Evolutionary conservation across 2,329 filamentous ascomycete species (phyloP), one percentile per base, ranked within the genome.

Genomic region (Albifimbria verrucaria): DNA sequence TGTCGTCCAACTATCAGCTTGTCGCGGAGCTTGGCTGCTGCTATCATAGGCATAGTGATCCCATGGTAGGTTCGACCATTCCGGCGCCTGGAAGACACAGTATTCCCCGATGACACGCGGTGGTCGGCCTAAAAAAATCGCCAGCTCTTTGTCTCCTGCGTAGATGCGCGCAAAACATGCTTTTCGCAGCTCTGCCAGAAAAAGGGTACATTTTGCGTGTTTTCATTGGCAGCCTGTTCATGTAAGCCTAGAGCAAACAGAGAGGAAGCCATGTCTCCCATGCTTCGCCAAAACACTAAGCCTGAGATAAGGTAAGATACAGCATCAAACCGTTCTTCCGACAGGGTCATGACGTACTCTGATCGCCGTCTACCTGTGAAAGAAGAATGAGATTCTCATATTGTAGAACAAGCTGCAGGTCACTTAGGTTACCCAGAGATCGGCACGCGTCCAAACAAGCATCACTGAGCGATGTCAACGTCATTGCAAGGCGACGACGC

Each of bases 91-190:
- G 11, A 76, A 66, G 3, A 64, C 63, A 57, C 75, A 77, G 52
- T 71, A 77, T 39, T 69, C 67, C 36, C 70, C 65, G n/a, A 68
- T 68, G 39, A 79, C 72, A 2, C 76, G 67, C 3, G 76, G 75
- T 4, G 77, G 77, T 2, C 77, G 68, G 4, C 77, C 77, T n/a
- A 79, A 69, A 50, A 80, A 80, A 2, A 77, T 73, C 1, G 76
- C 71, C 7, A 78, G 61, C 41, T 70, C 73, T 52, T 78, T 79
- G 52, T 79, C 77, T 4, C 70, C 71, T 7, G 72, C 72, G 51
- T 77, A 79, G 6, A 68, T 67, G 2, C 70, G 65, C 5, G 70
- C 71, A 53, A 78, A 77, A 6, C 69, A 69, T 2, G 64, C 62
- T 51, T 67, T 65, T 22, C 75, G 65, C 50, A 77, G 65, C 45